phyloP scores from a whole-genome alignment of 805 yeast species.

The Scheffersomyces stipitis region DNA sequence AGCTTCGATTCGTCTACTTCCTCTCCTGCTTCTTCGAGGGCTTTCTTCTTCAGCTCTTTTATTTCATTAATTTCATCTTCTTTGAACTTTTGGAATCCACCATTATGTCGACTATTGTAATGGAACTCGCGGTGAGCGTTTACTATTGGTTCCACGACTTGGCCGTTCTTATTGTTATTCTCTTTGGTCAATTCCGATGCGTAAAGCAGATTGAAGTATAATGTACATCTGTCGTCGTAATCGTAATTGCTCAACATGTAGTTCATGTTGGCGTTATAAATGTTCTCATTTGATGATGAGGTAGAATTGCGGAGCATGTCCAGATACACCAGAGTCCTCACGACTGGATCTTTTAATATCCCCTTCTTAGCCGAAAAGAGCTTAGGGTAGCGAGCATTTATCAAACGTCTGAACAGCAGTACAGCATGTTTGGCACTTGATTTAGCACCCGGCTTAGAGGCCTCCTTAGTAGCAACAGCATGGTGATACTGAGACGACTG shows the following conservation, averaged over 20 bases:
- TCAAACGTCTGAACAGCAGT: no score
- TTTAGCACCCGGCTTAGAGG: no score
- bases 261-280: not conserved
- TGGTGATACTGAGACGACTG: no score
- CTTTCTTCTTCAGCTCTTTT: constrained; percentile 1
- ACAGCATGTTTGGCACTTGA: no score
- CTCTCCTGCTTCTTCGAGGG: constrained; percentile 12
- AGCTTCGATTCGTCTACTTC: not conserved
- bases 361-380: no score
- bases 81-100: not conserved
- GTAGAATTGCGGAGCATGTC: no score
- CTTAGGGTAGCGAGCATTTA: no score
- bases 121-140: not conserved
- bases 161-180: not conserved
- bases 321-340: no score
- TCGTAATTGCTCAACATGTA: constrained; percentile 5
- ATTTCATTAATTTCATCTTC: not conserved
- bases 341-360: no score
- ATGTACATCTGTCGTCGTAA: constrained; percentile 23
- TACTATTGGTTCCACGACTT: not conserved
- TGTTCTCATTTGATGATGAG: no score
- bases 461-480: no score
- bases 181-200: constrained; percentile 1
- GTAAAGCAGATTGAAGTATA: constrained; percentile 25
- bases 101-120: not conserved